phyloP scores from a whole-genome alignment of 2,329 filamentous ascomycete species.

The Chaetomiaceae sp. region DNA sequence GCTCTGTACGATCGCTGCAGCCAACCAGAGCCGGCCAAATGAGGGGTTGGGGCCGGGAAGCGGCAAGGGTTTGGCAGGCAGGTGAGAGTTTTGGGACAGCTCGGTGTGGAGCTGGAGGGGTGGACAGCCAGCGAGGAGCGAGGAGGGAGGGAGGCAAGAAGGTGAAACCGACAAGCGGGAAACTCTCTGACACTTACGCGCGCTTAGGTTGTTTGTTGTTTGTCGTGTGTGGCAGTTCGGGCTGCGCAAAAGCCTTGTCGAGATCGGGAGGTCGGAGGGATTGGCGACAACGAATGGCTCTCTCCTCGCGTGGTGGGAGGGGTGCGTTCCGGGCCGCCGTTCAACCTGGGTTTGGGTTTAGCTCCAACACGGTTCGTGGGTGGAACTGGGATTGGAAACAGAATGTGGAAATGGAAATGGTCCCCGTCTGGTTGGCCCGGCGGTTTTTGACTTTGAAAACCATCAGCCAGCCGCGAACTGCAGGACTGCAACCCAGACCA shows the following conservation, averaged over 20 bases:
- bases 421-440: slow-evolving; percentile 21
- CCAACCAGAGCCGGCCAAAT: slow-evolving; percentile 25
- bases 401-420: slow-evolving; percentile 19
- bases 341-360: slow-evolving; percentile 14
- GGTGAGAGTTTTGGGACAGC: slow-evolving; percentile 25
- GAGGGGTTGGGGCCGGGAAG: slow-evolving; percentile 26
- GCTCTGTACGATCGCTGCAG: slow-evolving; percentile 23
- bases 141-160: neutral
- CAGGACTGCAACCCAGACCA: too few species aligned
- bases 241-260: slow-evolving; percentile 11
- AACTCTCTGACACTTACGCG: slow-evolving; percentile 18
- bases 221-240: slow-evolving; percentile 10
- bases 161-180: slow-evolving; percentile 5
- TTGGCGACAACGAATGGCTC: slow-evolving; percentile 13
- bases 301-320: slow-evolving; percentile 21
- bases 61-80: slow-evolving; percentile 23
- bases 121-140: too few species aligned
- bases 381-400: slow-evolving; percentile 1
- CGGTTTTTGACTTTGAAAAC: slow-evolving; percentile 12
- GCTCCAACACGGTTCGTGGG: slow-evolving; percentile 13
- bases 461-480: neutral
- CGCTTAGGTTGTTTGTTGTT: slow-evolving; percentile 9
- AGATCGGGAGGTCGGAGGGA: slow-evolving; percentile 3
- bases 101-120: slow-evolving; percentile 19
- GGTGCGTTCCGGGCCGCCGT: slow-evolving; percentile 20